phyloP scores from a whole-genome alignment of 208 protist species.

The Blechomonas ayalai region DNA sequence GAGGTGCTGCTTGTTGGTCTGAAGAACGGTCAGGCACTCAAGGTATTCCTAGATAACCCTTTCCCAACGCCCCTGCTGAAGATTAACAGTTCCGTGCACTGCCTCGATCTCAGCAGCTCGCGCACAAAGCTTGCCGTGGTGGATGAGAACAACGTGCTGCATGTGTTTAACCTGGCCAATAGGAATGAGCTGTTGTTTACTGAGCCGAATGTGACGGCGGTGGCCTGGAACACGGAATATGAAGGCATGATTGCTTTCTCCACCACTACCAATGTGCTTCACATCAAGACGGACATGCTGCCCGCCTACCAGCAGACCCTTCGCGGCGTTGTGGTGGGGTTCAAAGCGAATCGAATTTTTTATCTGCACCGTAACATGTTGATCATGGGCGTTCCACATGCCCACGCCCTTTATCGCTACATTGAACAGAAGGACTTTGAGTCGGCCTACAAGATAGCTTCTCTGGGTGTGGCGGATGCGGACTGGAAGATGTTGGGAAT shows the following conservation, averaged over 20 bases:
- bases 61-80: conserved; percentile 92
- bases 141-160: conserved; percentile 80
- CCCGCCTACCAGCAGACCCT: conserved; percentile 91
- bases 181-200: conserved; percentile 89
- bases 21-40: conserved; percentile 82
- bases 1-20: conserved; percentile 94
- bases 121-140: conserved; percentile 92
- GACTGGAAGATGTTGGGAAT: conserved; percentile 94
- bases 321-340: conserved; percentile 93
- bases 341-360: conserved; percentile 93
- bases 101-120: conserved; percentile 85
- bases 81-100: conserved; percentile 60
- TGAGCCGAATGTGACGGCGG: conserved; percentile 81
- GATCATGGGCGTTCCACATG: conserved; percentile 92
- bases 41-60: conserved; percentile 96
- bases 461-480: conserved; percentile 88
- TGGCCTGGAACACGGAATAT: conserved; percentile 93
- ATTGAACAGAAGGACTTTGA: conserved; percentile 89
- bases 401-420: conserved; percentile 86
- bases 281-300: conserved; percentile 92
- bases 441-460: conserved; percentile 88
- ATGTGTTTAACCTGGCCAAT: conserved; percentile 83
- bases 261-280: conserved; percentile 60
- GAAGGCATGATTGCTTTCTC: conserved; percentile 95
- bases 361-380: conserved; percentile 88